Evolutionary conservation across 345 rosid species (phyloP).

Genomic region (Brassica juncea): DNA sequence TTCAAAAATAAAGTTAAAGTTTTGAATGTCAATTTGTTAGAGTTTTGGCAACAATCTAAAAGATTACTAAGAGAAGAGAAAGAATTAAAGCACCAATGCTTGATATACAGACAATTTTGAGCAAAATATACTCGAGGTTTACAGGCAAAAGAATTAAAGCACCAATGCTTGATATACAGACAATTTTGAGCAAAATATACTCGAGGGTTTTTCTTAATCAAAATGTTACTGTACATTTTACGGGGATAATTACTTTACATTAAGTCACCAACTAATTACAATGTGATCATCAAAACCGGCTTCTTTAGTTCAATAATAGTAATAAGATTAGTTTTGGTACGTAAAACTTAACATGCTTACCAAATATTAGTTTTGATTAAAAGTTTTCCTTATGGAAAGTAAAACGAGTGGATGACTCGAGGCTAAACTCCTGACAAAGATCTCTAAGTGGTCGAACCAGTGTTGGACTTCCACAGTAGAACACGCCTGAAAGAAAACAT

Average conservation of each 20-base stretch:
- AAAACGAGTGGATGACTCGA: constrained; percentile 75
- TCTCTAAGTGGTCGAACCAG: constrained; percentile 60
- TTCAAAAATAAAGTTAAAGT: neutral
- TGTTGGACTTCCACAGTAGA: constrained; percentile 92
- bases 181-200: neutral
- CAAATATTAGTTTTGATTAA: constrained; percentile 35
- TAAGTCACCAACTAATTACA: constrained; percentile 26
- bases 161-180: neutral
- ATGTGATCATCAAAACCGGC: constrained; percentile 20
- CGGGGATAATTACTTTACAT: constrained; percentile 24
- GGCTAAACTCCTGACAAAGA: constrained; percentile 81
- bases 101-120: neutral
- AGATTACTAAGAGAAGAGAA: neutral
- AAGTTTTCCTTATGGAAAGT: constrained; percentile 94
- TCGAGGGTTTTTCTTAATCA: constrained; percentile 17
- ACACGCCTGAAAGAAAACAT: constrained; percentile 66
- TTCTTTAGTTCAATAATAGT: constrained; percentile 4
- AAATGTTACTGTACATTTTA: constrained; percentile 14
- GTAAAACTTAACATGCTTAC: neutral
- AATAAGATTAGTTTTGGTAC: constrained; percentile 7
- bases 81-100: neutral
- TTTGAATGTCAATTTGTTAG: neutral
- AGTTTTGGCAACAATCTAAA: neutral
- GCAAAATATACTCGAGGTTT: constrained; percentile 4
- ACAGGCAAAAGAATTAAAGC: neutral